A percentile compares a stretch with the other conserved stretches of the same genome.
Conservation (phyloP, 2,329 filamentous ascomycete genomes). For the Niveomyces coronatus region DNA sequence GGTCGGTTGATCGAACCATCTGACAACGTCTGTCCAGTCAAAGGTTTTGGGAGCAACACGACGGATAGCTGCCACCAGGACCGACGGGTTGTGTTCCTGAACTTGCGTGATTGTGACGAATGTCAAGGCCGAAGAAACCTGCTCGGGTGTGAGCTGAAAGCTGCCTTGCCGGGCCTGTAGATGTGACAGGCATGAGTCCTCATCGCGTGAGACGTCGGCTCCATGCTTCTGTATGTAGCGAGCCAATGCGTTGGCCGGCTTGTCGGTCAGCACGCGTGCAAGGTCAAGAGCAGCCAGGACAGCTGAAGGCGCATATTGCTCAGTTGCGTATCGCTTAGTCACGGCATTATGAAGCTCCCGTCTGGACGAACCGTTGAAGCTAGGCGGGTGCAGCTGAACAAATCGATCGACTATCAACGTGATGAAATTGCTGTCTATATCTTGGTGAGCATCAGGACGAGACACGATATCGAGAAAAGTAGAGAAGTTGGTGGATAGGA, state of each 20-base stretch:
- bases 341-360: slow-evolving; percentile 59
- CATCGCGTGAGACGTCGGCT: slow-evolving; percentile 61
- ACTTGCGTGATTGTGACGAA: slow-evolving; percentile 51
- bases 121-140: slow-evolving; percentile 71
- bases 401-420: slow-evolving; percentile 76
- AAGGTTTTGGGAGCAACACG: slow-evolving; percentile 53
- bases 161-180: slow-evolving; percentile 42
- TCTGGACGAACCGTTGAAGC: slow-evolving; percentile 67
- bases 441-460: slow-evolving; percentile 52
- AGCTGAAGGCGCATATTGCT: slow-evolving; percentile 56
- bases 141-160: slow-evolving; percentile 64
- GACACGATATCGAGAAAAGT: slow-evolving; percentile 71
- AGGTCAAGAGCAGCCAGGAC: slow-evolving; percentile 63
- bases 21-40: slow-evolving; percentile 61
- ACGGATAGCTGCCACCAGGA: slow-evolving; percentile 53
- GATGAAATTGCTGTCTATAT: slow-evolving; percentile 59
- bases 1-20: slow-evolving; percentile 69
- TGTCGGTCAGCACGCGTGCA: slow-evolving; percentile 52
- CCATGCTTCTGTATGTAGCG: slow-evolving; percentile 66
- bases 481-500: slow-evolving; percentile 68
- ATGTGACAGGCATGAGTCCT: slow-evolving; percentile 52
- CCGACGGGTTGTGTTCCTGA: slow-evolving; percentile 39
- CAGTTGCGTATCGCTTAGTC: slow-evolving; percentile 56
- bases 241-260: slow-evolving; percentile 45
- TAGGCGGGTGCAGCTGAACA: slow-evolving; percentile 75